A percentile compares a stretch with the other conserved stretches of the same genome.
phyloP scores from a whole-genome alignment of 2,329 filamentous ascomycete species.

The Botrytis deweyae region DNA sequence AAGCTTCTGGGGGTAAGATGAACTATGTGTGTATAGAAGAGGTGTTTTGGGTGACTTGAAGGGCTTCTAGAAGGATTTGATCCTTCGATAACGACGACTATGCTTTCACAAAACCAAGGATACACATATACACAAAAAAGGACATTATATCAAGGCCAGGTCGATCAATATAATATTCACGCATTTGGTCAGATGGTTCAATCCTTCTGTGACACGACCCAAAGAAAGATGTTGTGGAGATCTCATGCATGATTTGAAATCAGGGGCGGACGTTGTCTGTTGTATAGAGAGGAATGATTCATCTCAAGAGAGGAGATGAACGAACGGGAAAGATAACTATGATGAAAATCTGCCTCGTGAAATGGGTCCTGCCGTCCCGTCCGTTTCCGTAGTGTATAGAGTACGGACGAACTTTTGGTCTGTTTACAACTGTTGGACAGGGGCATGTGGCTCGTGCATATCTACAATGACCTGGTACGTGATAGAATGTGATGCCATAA shows the following conservation, averaged over 20 bases:
- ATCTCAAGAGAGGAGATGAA: neutral
- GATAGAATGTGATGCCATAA: neutral
- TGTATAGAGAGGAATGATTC: neutral
- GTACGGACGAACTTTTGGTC: conserved; percentile 10
- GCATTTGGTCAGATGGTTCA: conserved; percentile 15
- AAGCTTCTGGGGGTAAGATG: conserved; percentile 3
- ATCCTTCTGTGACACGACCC: conserved; percentile 21
- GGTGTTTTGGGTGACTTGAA: neutral
- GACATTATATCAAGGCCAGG: neutral
- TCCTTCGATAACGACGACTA: neutral
- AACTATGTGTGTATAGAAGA: neutral
- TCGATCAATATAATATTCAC: neutral
- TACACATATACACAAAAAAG: neutral
- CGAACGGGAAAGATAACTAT: neutral
- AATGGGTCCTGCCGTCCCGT: conserved; percentile 5
- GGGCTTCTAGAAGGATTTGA: conserved; percentile 16
- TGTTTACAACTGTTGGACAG: conserved; percentile 5
- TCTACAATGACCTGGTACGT: neutral
- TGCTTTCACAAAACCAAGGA: neutral
- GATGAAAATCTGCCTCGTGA: conserved; percentile 4
- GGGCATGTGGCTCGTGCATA: conserved; percentile 11
- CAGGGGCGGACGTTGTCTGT: conserved; percentile 3
- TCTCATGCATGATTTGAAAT: conserved; percentile 6
- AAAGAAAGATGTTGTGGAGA: conserved; percentile 11
- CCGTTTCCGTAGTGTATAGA: neutral